phyloP scores from a whole-genome alignment of 164 flowering plant species.

The Liquidambar formosana region DNA sequence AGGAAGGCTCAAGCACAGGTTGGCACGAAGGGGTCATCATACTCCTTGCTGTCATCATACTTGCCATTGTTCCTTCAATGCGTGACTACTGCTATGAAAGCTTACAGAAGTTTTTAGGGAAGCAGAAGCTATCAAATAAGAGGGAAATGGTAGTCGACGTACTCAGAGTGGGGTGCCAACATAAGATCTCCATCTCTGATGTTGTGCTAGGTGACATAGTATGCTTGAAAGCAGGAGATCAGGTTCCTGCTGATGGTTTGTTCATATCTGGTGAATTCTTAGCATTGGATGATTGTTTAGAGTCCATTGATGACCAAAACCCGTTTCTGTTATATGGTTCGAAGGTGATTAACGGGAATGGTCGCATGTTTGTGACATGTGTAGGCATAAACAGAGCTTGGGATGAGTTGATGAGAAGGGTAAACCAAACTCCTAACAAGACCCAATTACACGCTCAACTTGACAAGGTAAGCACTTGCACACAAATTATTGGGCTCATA shows the following conservation, averaged over 20 bases:
- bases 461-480: neutral
- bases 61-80: neutral
- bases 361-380: conserved; percentile 17
- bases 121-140: neutral
- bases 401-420: too few species aligned
- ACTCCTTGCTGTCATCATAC: conserved; percentile 4
- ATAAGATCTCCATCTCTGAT: neutral
- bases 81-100: neutral
- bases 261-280: conserved; percentile 2
- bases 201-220: conserved; percentile 17
- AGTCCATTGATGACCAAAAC: neutral
- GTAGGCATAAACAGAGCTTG: too few species aligned
- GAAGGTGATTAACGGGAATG: conserved; percentile 11
- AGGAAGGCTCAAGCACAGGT: conserved; percentile 14
- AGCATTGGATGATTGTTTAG: conserved; percentile 1
- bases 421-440: neutral
- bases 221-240: conserved; percentile 9
- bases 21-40: conserved; percentile 15
- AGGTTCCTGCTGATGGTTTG: conserved; percentile 25
- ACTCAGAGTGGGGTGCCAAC: conserved; percentile 1
- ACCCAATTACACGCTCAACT: conserved; percentile 2
- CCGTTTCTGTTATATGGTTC: conserved; percentile 7
- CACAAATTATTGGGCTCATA: conserved; percentile 3
- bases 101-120: neutral
- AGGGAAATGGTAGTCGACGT: conserved; percentile 9